phyloP scores from a whole-genome alignment of 192 early-diverging fungal genomes.

The Coemansia sp. region DNA sequence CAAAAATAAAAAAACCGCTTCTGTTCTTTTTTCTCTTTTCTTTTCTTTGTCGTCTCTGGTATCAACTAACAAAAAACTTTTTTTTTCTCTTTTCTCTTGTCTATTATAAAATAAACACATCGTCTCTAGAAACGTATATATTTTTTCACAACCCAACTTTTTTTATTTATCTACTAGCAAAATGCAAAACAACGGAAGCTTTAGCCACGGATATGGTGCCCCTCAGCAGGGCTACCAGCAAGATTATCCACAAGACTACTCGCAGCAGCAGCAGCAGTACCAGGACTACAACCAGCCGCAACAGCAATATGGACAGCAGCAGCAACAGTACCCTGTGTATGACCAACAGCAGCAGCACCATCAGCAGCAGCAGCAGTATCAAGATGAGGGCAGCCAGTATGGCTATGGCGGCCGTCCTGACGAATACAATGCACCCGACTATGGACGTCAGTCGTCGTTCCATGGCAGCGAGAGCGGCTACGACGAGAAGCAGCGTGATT shows the following conservation, averaged over 20 bases:
- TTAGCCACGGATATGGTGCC: slow-evolving; percentile 18
- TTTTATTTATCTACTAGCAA: neutral
- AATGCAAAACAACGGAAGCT: slow-evolving; percentile 12
- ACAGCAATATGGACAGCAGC: slow-evolving; percentile 16
- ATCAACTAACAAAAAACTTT: neutral
- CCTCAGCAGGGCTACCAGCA: slow-evolving; percentile 8
- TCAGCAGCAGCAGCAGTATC: slow-evolving; percentile 11
- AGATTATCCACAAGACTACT: slow-evolving; percentile 10
- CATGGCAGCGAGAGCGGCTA: neutral
- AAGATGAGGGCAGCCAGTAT: slow-evolving; percentile 10
- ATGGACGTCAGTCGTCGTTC: slow-evolving; percentile 3
- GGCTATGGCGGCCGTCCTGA: slow-evolving; percentile 9
- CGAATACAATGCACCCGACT: slow-evolving; percentile 14
- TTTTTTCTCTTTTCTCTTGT: neutral
- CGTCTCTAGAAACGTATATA: neutral
- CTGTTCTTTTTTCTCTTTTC: neutral
- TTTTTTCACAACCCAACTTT: neutral
- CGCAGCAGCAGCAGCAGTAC: slow-evolving; percentile 12
- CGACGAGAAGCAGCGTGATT: neutral
- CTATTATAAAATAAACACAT: neutral
- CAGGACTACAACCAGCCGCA: slow-evolving; percentile 6
- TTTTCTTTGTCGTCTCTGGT: neutral
- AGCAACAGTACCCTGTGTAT: slow-evolving; percentile 2
- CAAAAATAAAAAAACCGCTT: neutral
- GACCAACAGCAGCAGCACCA: neutral